Evolutionary conservation across 2,329 filamentous ascomycete species (phyloP), one percentile per base, ranked within the genome.

Genomic region (Diaporthe vaccinii): DNA sequence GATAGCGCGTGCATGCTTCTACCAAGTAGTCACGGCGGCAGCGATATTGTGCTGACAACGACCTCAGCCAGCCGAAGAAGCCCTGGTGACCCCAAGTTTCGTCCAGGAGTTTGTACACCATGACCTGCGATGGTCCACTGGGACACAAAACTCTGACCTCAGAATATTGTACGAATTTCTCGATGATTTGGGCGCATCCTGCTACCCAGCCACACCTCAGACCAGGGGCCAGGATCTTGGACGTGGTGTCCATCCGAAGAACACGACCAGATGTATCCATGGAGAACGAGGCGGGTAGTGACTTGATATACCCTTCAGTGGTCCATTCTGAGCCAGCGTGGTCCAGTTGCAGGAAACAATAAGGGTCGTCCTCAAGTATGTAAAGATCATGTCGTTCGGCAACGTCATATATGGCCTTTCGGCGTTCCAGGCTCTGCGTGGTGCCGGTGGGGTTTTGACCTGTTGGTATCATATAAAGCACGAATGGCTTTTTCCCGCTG

Each of bases 361-460:
- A 94, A 3, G 93, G 93, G 78, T 94, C 93, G 79, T 94, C 93
- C 84, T 94, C 93, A 76, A 94, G 83, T 80, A 94, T 93, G 82
- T 89, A 90, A 72, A 94, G 78, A 81, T 94, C 91, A 82, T 95
- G 92, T 83, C 93, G 93, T 82, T 93, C 92, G 9, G 90, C 90
- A 25, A 94, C 85, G 69, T 86, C 87, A 84, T 94, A 94, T 74
- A 94, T 87, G 36, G 87, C 90, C 78, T 86, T 88, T 72, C 93
- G 87, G 72, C 93, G 87, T 76, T 89, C 83, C 2, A 83, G 82
- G 72, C 87, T 86, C 79, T 94, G 92, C 2, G 93, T 95, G 31
- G 92, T 90, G n/a, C 93, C 93, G 0, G 93, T 95, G 0, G 93
- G 93, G 80, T 95, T 95, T 81, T 95, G 93, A 1, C 93, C 93